These are phyloP conservation scores for Paracoccidioides lutzii DNA, from an alignment of 2,329 filamentous ascomycete species.

Conservation along the genomic window DNA sequence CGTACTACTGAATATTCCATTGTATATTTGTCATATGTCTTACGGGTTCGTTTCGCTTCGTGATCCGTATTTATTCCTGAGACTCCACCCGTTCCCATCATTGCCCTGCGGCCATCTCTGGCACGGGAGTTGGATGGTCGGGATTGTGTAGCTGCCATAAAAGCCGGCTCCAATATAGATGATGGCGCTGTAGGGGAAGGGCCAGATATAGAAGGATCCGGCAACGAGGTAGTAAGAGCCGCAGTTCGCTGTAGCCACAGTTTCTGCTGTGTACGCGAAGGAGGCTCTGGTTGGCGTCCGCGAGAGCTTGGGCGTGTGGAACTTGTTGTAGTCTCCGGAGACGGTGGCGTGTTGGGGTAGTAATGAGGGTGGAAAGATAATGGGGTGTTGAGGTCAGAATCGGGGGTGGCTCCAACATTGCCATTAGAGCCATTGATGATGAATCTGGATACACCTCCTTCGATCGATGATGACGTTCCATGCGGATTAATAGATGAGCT, in stretches of 20 bases:
- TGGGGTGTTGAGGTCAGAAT: slow-evolving; percentile 34
- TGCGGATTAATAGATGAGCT: slow-evolving; percentile 22
- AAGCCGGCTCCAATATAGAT: slow-evolving; percentile 25
- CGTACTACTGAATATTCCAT: slow-evolving; percentile 34
- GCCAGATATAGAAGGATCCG: slow-evolving; percentile 23
- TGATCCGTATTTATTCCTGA: slow-evolving; percentile 18
- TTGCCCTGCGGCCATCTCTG: slow-evolving; percentile 6
- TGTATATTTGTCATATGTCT: slow-evolving; percentile 33
- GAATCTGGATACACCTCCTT: slow-evolving; percentile 36
- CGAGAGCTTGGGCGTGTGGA: slow-evolving; percentile 23
- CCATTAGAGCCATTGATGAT: slow-evolving; percentile 25
- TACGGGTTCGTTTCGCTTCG: slow-evolving; percentile 29
- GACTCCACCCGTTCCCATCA: slow-evolving; percentile 3
- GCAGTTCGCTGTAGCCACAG: slow-evolving; percentile 37
- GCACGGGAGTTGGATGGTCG: slow-evolving; percentile 14
- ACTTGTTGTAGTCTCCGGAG: slow-evolving; percentile 20
- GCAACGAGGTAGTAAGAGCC: slow-evolving; percentile 32
- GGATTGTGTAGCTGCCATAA: slow-evolving; percentile 18
- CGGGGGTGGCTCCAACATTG: slow-evolving; percentile 21
- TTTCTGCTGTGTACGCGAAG: slow-evolving; percentile 37
- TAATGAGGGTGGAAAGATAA: slow-evolving; percentile 37
- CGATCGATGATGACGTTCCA: slow-evolving; percentile 35
- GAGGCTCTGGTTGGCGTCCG: slow-evolving; percentile 25
- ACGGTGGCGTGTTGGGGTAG: slow-evolving; percentile 34
- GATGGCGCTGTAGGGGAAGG: slow-evolving; percentile 20